phyloP scores from a whole-genome alignment of 108 stramenopile genomes.

The Chaetoceros tenuissimus region DNA sequence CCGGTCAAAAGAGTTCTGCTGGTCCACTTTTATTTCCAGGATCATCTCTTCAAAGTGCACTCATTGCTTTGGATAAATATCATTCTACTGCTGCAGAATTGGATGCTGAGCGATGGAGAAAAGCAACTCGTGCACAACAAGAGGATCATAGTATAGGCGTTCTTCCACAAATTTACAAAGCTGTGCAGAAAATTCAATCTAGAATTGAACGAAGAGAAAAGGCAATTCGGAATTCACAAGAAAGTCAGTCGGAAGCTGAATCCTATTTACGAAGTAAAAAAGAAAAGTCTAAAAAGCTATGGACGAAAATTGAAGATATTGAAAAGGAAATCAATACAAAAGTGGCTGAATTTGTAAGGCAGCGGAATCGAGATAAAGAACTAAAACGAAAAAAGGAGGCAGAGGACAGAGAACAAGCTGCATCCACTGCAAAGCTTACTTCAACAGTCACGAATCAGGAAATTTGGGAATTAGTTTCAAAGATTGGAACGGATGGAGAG shows the following conservation, averaged over 20 bases:
- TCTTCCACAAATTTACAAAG: slow-evolving; percentile 20
- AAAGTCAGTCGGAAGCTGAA: background rate
- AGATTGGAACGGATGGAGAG: slow-evolving; percentile 49
- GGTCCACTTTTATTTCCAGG: slow-evolving; percentile 30
- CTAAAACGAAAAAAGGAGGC: slow-evolving; percentile 24
- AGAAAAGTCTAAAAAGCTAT: slow-evolving; percentile 28
- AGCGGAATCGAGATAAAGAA: slow-evolving; percentile 27
- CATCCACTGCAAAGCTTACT: slow-evolving; percentile 8
- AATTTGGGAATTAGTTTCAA: slow-evolving; percentile 54
- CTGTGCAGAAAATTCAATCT: slow-evolving; percentile 22
- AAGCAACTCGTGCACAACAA: slow-evolving; percentile 11
- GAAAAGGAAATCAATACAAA: slow-evolving; percentile 38
- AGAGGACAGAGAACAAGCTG: slow-evolving; percentile 1
- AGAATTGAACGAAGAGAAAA: slow-evolving; percentile 29
- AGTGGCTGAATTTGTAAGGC: slow-evolving; percentile 34
- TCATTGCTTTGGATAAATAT: slow-evolving; percentile 44
- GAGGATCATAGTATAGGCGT: slow-evolving; percentile 9
- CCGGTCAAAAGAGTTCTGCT: background rate
- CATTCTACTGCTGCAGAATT: slow-evolving; percentile 24
- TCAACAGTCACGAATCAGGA: slow-evolving; percentile 14
- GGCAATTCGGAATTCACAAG: background rate
- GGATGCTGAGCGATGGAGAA: slow-evolving; percentile 32
- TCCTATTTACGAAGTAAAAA: slow-evolving; percentile 31
- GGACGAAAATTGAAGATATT: slow-evolving; percentile 41
- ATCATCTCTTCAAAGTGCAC: slow-evolving; percentile 17